Percentiles rank a stretch among this genome's conserved stretches.
Evolutionary conservation across 202 grass and related monocot species (phyloP).

Genomic region (Musa balbisiana): DNA sequence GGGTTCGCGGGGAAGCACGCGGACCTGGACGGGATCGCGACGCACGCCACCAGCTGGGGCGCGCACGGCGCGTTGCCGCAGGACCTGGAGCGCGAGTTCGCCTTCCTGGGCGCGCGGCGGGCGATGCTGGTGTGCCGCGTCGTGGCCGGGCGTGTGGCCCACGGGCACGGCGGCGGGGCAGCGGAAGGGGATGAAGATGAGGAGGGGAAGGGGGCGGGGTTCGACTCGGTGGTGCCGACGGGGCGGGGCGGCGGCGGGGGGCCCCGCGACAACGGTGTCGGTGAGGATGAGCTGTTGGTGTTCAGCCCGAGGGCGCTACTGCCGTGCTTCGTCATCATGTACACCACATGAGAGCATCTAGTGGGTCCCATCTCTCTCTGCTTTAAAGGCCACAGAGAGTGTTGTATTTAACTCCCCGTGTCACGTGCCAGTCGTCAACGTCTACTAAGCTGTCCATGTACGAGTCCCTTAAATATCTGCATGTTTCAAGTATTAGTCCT

Average conservation of each 20-base stretch:
- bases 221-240: background rate
- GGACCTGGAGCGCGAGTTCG: conserved; percentile 79
- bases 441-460: no score
- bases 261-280: background rate
- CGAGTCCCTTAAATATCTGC: no score
- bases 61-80: conserved; percentile 52
- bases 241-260: background rate
- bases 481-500: no score
- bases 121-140: conserved; percentile 86
- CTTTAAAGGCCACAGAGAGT: no score
- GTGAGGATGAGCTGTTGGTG: conserved; percentile 60
- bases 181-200: background rate
- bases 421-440: no score
- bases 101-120: conserved; percentile 63
- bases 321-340: conserved; percentile 90
- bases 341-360: conserved; percentile 4
- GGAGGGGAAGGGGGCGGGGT: background rate
- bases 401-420: no score
- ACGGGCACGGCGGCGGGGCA: conserved; percentile 19
- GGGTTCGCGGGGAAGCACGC: conserved; percentile 78
- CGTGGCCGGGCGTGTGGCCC: conserved; percentile 53
- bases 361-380: background rate
- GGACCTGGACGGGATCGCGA: conserved; percentile 68
- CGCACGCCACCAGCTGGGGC: conserved; percentile 45
- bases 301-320: conserved; percentile 69